Percentiles rank a stretch among this genome's conserved stretches.
phyloP scores from a whole-genome alignment of 768 basidiomycete genomes.

The Hemileccinum impolitum region DNA sequence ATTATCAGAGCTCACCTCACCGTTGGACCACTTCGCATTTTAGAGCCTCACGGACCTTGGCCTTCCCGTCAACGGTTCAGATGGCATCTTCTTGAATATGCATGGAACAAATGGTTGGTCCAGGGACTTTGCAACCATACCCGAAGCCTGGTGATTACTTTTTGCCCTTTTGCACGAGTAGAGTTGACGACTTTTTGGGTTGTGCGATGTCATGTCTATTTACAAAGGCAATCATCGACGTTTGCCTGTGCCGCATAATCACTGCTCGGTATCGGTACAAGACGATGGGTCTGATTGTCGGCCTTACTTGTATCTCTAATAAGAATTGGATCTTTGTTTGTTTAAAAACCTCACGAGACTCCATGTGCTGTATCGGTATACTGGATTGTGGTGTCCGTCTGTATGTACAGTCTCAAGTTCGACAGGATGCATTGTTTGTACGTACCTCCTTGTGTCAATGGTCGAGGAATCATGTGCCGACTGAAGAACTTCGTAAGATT shows the following conservation, averaged over 20 bases:
- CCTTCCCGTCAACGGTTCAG: slow-evolving; percentile 86
- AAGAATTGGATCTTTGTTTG: not conserved
- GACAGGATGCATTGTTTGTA: not conserved
- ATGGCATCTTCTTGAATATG: slow-evolving; percentile 84
- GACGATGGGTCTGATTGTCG: not conserved
- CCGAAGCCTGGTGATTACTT: slow-evolving; percentile 73
- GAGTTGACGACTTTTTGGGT: slow-evolving; percentile 21
- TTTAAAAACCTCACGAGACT: not conserved
- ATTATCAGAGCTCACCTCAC: not conserved
- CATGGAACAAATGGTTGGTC: slow-evolving; percentile 70
- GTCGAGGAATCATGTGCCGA: not conserved
- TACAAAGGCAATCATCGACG: slow-evolving; percentile 18
- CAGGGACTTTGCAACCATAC: slow-evolving; percentile 70
- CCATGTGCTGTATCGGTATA: slow-evolving; percentile 3
- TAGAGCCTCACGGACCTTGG: slow-evolving; percentile 89
- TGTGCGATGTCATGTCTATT: slow-evolving; percentile 13
- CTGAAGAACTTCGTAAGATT: not conserved
- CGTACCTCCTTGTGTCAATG: slow-evolving; percentile 1
- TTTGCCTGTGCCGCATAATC: slow-evolving; percentile 20
- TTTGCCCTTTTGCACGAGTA: slow-evolving; percentile 20
- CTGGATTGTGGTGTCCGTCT: not conserved
- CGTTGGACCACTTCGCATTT: not conserved
- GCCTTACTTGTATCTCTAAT: slow-evolving; percentile 1
- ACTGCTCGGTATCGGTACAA: slow-evolving; percentile 1
- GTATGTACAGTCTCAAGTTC: not conserved